Base-by-base conservation (phyloP, 2,329 filamentous ascomycete species). In the Aplosporella prunicola region DNA sequence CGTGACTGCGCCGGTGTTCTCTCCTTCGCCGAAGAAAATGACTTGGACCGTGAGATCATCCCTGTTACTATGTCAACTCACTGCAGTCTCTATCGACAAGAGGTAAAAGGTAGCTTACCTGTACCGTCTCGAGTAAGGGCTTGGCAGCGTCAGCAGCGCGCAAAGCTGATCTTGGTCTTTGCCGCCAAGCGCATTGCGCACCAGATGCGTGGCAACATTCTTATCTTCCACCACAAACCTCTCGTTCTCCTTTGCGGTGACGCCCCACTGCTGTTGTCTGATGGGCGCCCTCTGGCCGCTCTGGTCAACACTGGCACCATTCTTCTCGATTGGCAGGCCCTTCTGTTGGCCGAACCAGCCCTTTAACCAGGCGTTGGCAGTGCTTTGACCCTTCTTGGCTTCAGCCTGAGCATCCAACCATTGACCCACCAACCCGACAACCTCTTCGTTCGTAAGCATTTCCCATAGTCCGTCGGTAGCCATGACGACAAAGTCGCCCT, bases 391-490 rank as follows among this genome's bases (percentile, higher is more conserved):
- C 33, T 27, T 41, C 13, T 37, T 41, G 28, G 18, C 28, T 20
- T 37, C 28, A 23, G 67, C 65, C 56, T 95, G 82, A 15, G 76
- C 77, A 58, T 98, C 91, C 32, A 98, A 77, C 91, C 91, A 98
- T 60, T 93, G 86, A 11, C 89, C 93, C 4, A 98, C 91, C 2
- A 98, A 75, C 1, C 91, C 91, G 34, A 98, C 83, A 1, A 95
- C 91, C 66, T 98, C 91, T 56, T 98, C 91, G 52, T 96, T 98
- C 32, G 86, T 95, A 44, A 98, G 71, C 91, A 96, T 96, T 63
- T 98, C 91, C 91, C 91, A 98, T 1, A 98, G 71, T 4, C 91
- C 91, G 56, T 98, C 91, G 0, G 91, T 95, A 15, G 91, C 91
- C 70, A 98, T 80, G 44, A 98, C 89, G 9, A 98, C 71, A 51